phyloP scores from a whole-genome alignment of 1,284 basidiomycete species.

The Ceratobasidium sp. region DNA sequence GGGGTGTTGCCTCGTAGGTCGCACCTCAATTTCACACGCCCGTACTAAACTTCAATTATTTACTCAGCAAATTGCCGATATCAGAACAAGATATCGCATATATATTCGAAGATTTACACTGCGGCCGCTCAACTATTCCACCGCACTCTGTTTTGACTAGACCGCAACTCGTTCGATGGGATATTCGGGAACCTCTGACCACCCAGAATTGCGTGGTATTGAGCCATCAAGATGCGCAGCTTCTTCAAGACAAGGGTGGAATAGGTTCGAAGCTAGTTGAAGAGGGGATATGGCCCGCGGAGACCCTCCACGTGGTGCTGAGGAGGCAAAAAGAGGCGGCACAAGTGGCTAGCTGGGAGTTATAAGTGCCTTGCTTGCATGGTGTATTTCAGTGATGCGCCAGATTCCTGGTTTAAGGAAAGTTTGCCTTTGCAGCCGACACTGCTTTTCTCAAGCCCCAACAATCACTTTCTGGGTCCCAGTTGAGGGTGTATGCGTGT shows the following conservation, averaged over 20 bases:
- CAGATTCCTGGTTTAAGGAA: background rate
- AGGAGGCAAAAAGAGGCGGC: conserved; percentile 29
- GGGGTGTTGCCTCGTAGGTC: conserved; percentile 49
- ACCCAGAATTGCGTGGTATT: conserved; percentile 85
- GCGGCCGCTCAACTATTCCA: conserved; percentile 81
- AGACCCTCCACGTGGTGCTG: conserved; percentile 19
- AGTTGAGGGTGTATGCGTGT: background rate
- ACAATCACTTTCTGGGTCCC: background rate
- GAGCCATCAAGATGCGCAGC: conserved; percentile 76
- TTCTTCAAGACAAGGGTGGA: conserved; percentile 68
- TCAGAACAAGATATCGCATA: conserved; percentile 83
- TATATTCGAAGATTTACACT: conserved; percentile 87
- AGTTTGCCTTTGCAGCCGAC: background rate
- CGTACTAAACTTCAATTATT: background rate
- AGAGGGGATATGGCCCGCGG: conserved; percentile 25
- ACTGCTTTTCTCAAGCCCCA: background rate
- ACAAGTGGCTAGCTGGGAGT: conserved; percentile 19
- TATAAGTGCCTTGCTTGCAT: conserved; percentile 12
- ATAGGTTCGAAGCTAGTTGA: conserved; percentile 49
- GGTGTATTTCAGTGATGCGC: background rate
- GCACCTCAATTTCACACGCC: background rate
- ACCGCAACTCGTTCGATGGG: conserved; percentile 84
- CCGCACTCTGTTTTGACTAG: conserved; percentile 76
- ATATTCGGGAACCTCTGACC: conserved; percentile 68
- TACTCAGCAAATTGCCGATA: conserved; percentile 73